These are phyloP conservation scores for Calocybe indica DNA, from an alignment of 768 basidiomycete species.

Conservation along the genomic window DNA sequence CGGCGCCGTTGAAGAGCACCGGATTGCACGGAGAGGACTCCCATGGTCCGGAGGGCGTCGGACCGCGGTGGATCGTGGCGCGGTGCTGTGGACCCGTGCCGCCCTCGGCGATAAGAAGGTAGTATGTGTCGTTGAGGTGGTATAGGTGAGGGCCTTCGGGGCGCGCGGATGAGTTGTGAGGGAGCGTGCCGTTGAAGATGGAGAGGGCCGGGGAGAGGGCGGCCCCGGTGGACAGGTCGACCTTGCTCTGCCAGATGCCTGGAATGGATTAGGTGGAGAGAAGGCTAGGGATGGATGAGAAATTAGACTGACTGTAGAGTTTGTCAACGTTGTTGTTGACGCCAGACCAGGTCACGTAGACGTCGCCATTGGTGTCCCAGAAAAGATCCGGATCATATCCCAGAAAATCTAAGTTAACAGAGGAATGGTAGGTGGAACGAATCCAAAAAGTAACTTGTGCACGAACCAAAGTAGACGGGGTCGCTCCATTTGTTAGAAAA, in stretches of 20 bases:
- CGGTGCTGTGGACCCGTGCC: conserved; percentile 29
- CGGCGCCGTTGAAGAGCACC: conserved; percentile 31
- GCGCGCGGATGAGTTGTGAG: conserved; percentile 26
- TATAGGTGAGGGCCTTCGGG: conserved; percentile 38
- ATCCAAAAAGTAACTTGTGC: neutral
- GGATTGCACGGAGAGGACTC: conserved; percentile 33
- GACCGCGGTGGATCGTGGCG: conserved; percentile 31
- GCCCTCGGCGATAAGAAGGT: conserved; percentile 35
- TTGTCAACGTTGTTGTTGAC: conserved; percentile 34
- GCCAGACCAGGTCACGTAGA: conserved; percentile 31
- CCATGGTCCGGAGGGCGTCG: conserved; percentile 33
- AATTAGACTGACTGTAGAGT: conserved; percentile 26
- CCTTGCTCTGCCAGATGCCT: conserved; percentile 37
- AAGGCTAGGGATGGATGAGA: neutral
- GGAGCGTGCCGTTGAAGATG: conserved; percentile 32
- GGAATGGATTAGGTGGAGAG: neutral
- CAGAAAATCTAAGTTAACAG: conserved; percentile 21
- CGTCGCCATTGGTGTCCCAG: conserved; percentile 33
- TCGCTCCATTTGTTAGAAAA: conserved; percentile 35
- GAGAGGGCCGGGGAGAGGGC: conserved; percentile 27
- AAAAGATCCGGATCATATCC: conserved; percentile 37
- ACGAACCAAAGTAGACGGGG: conserved; percentile 31
- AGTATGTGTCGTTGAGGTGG: conserved; percentile 30
- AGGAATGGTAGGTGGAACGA: neutral
- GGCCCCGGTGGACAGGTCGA: conserved; percentile 29